Conservation (phyloP, 805 yeast species). For the Kregervanrija fluxuum region DNA sequence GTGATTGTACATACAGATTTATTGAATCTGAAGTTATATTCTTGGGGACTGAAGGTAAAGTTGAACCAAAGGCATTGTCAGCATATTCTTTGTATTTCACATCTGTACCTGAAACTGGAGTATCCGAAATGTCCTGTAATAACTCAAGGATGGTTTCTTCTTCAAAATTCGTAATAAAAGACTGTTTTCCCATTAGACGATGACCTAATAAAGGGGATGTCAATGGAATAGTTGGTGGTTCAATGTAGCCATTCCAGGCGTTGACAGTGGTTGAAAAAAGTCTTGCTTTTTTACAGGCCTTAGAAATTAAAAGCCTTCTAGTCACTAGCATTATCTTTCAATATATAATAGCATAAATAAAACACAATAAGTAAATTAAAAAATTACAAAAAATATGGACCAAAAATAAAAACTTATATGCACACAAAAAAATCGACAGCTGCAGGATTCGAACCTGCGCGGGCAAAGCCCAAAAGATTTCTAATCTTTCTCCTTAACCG, state of each 20-base stretch:
- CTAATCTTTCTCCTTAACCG: conserved; percentile 53
- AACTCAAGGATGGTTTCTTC: conserved; percentile 17
- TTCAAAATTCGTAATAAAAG: conserved; percentile 7
- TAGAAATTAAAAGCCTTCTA: no score
- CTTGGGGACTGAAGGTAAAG: conserved; percentile 15
- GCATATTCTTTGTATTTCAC: conserved; percentile 16
- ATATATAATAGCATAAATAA: no score
- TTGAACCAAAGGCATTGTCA: conserved; percentile 11
- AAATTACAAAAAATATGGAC: no score
- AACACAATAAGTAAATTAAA: no score
- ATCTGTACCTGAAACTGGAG: conserved; percentile 16
- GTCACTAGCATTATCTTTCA: no score
- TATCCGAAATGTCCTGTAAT: conserved; percentile 14
- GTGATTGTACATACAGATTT: conserved; percentile 13
- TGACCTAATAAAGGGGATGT: conserved; percentile 5
- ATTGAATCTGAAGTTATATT: conserved; percentile 5
- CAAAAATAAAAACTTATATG: no score
- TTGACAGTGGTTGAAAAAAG: no score
- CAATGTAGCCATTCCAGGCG: no score
- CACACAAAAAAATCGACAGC: conserved; percentile 32
- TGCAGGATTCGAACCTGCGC: conserved; percentile 59
- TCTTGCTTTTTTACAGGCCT: no score
- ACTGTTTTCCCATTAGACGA: conserved; percentile 6
- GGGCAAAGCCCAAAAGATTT: conserved; percentile 57
- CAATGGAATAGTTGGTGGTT: conserved; percentile 1